phyloP scores from a whole-genome alignment of 345 rosid genomes.

The Lepidium didymum region DNA sequence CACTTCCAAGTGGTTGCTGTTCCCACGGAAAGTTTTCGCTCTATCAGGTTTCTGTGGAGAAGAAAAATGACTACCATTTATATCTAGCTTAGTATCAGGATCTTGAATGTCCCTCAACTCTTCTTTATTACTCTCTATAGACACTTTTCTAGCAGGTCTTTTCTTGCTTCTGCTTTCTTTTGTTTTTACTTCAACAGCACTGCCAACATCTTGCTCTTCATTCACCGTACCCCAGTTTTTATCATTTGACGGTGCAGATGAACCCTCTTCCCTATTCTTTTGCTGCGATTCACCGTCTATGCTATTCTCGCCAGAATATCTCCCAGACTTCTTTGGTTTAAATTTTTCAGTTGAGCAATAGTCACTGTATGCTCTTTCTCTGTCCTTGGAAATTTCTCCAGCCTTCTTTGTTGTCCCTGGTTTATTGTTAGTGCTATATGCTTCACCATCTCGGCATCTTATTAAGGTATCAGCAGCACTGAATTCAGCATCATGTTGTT shows the following conservation, averaged over 20 bases:
- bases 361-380: constrained; percentile 6
- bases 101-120: constrained; percentile 27
- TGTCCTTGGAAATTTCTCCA: constrained; percentile 6
- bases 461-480: constrained; percentile 19
- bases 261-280: constrained; percentile 45
- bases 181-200: constrained; percentile 33
- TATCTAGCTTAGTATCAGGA: constrained; percentile 33
- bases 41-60: constrained; percentile 26
- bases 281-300: constrained; percentile 32
- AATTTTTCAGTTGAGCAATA: neutral
- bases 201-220: constrained; percentile 30
- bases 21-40: constrained; percentile 27
- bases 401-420: constrained; percentile 32
- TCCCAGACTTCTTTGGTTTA: constrained; percentile 12
- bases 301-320: constrained; percentile 32
- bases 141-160: constrained; percentile 32
- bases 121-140: constrained; percentile 36
- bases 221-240: constrained; percentile 29
- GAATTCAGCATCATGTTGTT: constrained; percentile 18
- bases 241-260: constrained; percentile 50
- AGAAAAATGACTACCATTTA: constrained; percentile 29
- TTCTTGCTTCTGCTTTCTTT: constrained; percentile 43
- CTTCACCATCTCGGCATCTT: constrained; percentile 31
- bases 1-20: constrained; percentile 35
- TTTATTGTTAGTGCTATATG: constrained; percentile 13